phyloP scores from a whole-genome alignment of 495 filamentous ascomycete genomes.

The Penicillium diatomitis region DNA sequence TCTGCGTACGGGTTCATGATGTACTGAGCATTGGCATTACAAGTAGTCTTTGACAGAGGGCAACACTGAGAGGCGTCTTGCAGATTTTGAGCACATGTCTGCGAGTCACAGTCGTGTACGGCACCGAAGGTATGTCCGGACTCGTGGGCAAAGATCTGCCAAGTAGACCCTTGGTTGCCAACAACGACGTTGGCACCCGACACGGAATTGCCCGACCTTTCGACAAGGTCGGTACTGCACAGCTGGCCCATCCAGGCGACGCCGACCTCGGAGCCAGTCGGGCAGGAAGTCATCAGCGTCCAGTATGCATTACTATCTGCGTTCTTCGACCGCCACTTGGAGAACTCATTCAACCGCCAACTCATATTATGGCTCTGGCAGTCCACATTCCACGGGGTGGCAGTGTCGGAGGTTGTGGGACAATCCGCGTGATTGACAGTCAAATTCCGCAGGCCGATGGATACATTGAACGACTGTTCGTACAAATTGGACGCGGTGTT shows the following conservation, averaged over 20 bases:
- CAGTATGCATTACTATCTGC: constrained; percentile 82
- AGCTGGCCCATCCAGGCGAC: constrained; percentile 89
- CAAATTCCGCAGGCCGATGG: constrained; percentile 78
- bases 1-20: constrained; percentile 94
- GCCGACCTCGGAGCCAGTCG: constrained; percentile 79
- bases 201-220: constrained; percentile 50
- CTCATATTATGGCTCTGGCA: constrained; percentile 62
- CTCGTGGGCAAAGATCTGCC: constrained; percentile 97
- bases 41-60: constrained; percentile 58
- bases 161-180: constrained; percentile 64
- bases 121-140: constrained; percentile 93
- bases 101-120: constrained; percentile 76
- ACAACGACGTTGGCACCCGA: constrained; percentile 87
- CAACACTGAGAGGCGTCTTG: constrained; percentile 73
- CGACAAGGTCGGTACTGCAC: constrained; percentile 53
- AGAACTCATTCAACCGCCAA: constrained; percentile 78
- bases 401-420: constrained; percentile 50
- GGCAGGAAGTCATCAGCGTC: constrained; percentile 83
- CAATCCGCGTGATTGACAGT: constrained; percentile 63
- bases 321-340: constrained; percentile 68
- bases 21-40: constrained; percentile 66
- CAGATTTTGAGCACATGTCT: constrained; percentile 55
- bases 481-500: constrained; percentile 81
- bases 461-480: constrained; percentile 88
- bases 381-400: constrained; percentile 71